Conservation (phyloP, 2,329 filamentous ascomycete species). For the Colletotrichum euphorbiae region DNA sequence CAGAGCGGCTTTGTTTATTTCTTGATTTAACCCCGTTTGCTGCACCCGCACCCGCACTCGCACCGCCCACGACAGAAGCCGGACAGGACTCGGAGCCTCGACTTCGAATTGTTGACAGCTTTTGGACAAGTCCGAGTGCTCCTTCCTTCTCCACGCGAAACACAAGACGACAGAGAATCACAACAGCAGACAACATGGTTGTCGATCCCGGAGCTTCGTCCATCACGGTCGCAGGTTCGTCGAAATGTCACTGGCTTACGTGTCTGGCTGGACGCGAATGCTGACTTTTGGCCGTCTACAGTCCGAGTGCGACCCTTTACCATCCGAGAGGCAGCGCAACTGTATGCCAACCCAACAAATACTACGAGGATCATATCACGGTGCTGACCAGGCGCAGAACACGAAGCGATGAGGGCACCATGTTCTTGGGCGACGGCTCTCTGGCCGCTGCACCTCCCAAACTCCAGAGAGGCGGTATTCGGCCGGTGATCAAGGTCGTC, state of each 20-base stretch:
- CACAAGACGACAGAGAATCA: conserved; percentile 10
- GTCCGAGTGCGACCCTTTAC: conserved; percentile 79
- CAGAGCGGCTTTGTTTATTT: conserved; percentile 40
- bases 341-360: conserved; percentile 60
- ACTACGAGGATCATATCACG: neutral
- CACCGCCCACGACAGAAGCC: neutral
- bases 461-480: conserved; percentile 85
- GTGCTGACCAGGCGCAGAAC: conserved; percentile 27
- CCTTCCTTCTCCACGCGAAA: neutral
- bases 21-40: conserved; percentile 26
- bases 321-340: conserved; percentile 93
- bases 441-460: conserved; percentile 90
- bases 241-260: neutral
- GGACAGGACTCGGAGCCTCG: neutral
- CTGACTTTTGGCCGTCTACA: conserved; percentile 45
- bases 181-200: conserved; percentile 31
- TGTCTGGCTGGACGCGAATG: conserved; percentile 6
- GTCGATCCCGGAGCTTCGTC: conserved; percentile 64
- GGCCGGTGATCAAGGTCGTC: conserved; percentile 93
- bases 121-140: conserved; percentile 19
- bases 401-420: conserved; percentile 81
- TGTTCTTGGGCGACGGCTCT: conserved; percentile 97
- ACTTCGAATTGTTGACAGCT: conserved; percentile 25
- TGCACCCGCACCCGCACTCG: neutral
- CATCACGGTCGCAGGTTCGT: conserved; percentile 68